These are phyloP conservation scores for Chlamydomonas applanata DNA, from an alignment of 139 green algal genomes.

Conservation along the genomic window DNA sequence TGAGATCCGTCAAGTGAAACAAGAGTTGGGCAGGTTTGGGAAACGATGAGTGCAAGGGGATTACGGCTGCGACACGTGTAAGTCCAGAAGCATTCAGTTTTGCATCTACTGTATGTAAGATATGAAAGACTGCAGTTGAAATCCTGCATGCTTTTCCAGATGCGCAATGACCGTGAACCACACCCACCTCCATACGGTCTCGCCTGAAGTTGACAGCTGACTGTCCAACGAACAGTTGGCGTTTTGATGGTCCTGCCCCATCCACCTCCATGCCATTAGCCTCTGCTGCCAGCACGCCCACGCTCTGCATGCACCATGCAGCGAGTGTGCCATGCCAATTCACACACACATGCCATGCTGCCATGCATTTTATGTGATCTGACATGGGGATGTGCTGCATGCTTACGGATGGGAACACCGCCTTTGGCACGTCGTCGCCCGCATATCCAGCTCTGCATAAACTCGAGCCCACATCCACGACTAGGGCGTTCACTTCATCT, in stretches of 20 bases:
- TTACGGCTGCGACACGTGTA: no score
- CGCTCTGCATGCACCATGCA: conserved; percentile 11
- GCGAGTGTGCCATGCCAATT: no score
- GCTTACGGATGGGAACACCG: conserved; percentile 84
- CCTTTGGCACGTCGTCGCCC: conserved; percentile 94
- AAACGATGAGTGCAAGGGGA: no score
- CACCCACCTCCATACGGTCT: conserved; percentile 60
- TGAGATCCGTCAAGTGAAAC: no score
- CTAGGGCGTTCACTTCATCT: conserved; percentile 95
- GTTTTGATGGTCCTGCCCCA: conserved; percentile 3
- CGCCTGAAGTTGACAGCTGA: conserved; percentile 45
- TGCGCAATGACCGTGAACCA: background rate
- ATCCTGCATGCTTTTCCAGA: background rate
- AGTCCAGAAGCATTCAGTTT: no score
- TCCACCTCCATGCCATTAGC: conserved; percentile 36
- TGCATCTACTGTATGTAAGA: no score
- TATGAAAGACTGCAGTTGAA: background rate
- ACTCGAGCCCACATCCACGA: conserved; percentile 87
- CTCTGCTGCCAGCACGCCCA: conserved; percentile 27
- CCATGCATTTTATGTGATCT: background rate
- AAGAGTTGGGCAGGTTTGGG: no score
- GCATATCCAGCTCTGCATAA: conserved; percentile 88
- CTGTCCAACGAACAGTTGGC: conserved; percentile 35
- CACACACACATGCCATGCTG: background rate
- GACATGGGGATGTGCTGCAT: background rate